Base-by-base conservation (phyloP, 345 rosid species). In the Brassica rapa region DNA sequence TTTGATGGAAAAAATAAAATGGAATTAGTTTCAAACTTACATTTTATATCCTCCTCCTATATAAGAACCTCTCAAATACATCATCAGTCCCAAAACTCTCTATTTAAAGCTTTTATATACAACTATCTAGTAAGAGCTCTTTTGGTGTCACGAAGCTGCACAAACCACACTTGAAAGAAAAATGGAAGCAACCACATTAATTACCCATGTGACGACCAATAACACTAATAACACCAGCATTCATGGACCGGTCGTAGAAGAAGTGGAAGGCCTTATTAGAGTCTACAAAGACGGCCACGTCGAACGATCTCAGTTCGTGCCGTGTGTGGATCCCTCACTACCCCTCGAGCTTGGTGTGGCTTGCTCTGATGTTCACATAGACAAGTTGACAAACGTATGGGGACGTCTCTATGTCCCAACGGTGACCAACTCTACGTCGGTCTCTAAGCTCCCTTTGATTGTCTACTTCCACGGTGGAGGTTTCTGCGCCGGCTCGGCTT, bases 381-480 rank as follows among this genome's bases (percentile, higher is more conserved):
- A 90, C 83, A 79, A 80, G 41, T 77, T 73, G 62, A 84, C 86
- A 5, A 85, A 87, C 84, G 75, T 87, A 30, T 87, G 93, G 91
- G 92, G 86, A 32, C 91, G 96, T 25, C 79, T 90, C 49, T 92
- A 90, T 66, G 84, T 84, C 55, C 97, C 96, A 2, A 76, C 11
- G 5, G 71, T 16, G 67, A 56, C 29, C 32, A 74, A 72, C 32
- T 56, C 66, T 2, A 21, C 66, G 4, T 66, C 72, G 27, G 77
- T 62, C 23, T 75, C 85, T 55, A 79, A 84, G 70, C 86, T 93
- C 7, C 93, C 90, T 41, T 70, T 89, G 56, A 21, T 91, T 21
- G 85, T 88, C 9, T 87, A 87, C 79, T 90, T 88, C 82, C 92
- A 90, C 68, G 94, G 92, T 16, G 94, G 92, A 27, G 94, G 94